These are phyloP conservation scores for Rhinocladiella similis DNA, from an alignment of 2,329 filamentous ascomycete species.

Conservation along the genomic window DNA sequence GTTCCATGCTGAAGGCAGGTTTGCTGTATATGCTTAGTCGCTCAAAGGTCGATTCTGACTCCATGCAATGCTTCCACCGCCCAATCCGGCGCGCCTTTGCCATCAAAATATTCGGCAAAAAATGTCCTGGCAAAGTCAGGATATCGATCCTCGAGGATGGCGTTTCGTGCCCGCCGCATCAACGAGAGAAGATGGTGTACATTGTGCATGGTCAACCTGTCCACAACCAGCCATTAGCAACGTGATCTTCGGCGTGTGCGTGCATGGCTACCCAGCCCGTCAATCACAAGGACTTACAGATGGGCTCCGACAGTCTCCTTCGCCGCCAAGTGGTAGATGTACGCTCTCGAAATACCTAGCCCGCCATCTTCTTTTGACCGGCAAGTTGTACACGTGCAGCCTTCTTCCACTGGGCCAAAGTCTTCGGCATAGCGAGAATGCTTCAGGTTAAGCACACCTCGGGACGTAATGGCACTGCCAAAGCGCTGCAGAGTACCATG, in stretches of 20 bases:
- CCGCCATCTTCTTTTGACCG: constrained; percentile 63
- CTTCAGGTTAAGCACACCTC: constrained; percentile 81
- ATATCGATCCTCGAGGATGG: constrained; percentile 79
- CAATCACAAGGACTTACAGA: constrained; percentile 42
- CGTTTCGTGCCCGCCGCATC: constrained; percentile 72
- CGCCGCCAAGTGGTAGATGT: constrained; percentile 84
- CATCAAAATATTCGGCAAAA: constrained; percentile 73
- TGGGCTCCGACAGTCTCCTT: constrained; percentile 95
- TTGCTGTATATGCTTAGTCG: neutral
- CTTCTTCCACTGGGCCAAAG: constrained; percentile 79
- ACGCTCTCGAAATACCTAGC: constrained; percentile 81
- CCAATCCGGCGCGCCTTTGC: constrained; percentile 74
- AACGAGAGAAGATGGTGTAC: constrained; percentile 87
- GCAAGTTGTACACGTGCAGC: constrained; percentile 80
- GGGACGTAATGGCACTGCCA: constrained; percentile 83
- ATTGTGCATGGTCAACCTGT: constrained; percentile 75
- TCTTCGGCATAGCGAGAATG: constrained; percentile 74
- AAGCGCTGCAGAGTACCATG: constrained; percentile 60
- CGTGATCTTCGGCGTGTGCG: neutral
- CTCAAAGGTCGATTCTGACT: constrained; percentile 76
- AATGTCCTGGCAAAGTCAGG: constrained; percentile 76
- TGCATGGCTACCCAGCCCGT: neutral
- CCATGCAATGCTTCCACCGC: constrained; percentile 73
- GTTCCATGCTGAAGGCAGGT: too few relatives aligned
- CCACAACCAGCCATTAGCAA: neutral